phyloP scores from a whole-genome alignment of 1,284 basidiomycete genomes.

The Salmacisia buchloeana region DNA sequence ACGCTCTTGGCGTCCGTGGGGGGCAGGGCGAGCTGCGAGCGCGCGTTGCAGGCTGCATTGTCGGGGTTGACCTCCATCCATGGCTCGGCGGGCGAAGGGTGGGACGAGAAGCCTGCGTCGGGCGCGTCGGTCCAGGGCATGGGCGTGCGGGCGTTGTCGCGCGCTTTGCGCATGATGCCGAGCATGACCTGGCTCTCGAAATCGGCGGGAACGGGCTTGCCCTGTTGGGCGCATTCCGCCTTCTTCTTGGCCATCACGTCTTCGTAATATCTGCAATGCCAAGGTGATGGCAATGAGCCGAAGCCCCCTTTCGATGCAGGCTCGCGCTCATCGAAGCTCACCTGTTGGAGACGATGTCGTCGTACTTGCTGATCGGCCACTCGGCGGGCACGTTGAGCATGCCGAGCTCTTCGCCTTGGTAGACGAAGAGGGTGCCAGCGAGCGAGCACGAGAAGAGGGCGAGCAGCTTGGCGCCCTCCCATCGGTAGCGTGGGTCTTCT shows the following conservation, averaged over 20 bases:
- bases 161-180: conserved; percentile 61
- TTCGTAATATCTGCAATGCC: conserved; percentile 33
- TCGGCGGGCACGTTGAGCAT: conserved; percentile 63
- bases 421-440: conserved; percentile 66
- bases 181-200: conserved; percentile 37
- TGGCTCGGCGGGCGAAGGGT: conserved; percentile 54
- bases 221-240: conserved; percentile 35
- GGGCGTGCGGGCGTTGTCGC: conserved; percentile 67
- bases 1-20: conserved; percentile 60
- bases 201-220: conserved; percentile 17
- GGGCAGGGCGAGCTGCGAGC: conserved; percentile 54
- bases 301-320: too few relatives aligned
- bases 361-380: conserved; percentile 69
- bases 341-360: conserved; percentile 59
- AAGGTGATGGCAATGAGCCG: too few relatives aligned
- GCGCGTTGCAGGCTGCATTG: conserved; percentile 59
- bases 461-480: conserved; percentile 59
- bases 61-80: conserved; percentile 76
- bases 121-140: conserved; percentile 63
- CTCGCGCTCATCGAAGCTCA: too few relatives aligned
- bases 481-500: conserved; percentile 55
- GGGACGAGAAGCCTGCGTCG: conserved; percentile 64
- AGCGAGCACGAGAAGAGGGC: conserved; percentile 62
- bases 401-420: conserved; percentile 63
- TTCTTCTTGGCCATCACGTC: conserved; percentile 19